Base-by-base conservation (phyloP, 1,284 basidiomycete species). In the Testicularia cyperi region DNA sequence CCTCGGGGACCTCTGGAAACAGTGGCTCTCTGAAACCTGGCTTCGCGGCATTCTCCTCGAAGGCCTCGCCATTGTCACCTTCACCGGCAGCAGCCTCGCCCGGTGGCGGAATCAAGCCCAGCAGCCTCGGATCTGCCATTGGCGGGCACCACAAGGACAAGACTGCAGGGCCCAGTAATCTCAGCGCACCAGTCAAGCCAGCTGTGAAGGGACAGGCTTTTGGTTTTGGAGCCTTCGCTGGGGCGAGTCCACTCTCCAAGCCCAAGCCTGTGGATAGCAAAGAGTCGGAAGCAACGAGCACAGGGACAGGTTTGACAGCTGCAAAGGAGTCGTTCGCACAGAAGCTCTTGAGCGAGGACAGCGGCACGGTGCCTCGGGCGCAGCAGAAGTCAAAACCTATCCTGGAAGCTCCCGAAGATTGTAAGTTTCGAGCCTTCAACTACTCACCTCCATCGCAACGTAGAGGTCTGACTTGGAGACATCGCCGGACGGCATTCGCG, bases 171-270 rank as follows among this genome's bases (percentile, higher is more conserved):
- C 5, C n/a, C 20, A 22, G 21, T 16, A 12, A 15, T 15, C 4
- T 22, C 47, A 12, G 32, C n/a, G n/a, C 30, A n/a, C 13, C 30
- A 5, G 36, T 47, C 1, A 55, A 55, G 22, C 47, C 58, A 12
- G 43, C 51, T 33, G 23, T 45, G 15, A 62, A 52, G 22, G 52
- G 58, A 12, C 43, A 44, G 0, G 14, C 44, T 6, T 55, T 70
- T 22, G 68, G 68, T 16, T 71, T 71, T 22, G 67, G 68, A 18
- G 63, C 68, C 12, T 71, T 71, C 31, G 62, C 64, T 2, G 53
- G 53, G 5, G 51, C 58, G 6, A 61, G 48, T 21, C 60, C 60
- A 10, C 48, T 70, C 16, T 40, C 56, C 20, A 52, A 64, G 35
- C 32, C 57, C 27, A 61, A 54, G 22, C 25, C 39, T 10, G 28